phyloP scores from a whole-genome alignment of 2,329 filamentous ascomycete species.

The Colletotrichum camelliae region DNA sequence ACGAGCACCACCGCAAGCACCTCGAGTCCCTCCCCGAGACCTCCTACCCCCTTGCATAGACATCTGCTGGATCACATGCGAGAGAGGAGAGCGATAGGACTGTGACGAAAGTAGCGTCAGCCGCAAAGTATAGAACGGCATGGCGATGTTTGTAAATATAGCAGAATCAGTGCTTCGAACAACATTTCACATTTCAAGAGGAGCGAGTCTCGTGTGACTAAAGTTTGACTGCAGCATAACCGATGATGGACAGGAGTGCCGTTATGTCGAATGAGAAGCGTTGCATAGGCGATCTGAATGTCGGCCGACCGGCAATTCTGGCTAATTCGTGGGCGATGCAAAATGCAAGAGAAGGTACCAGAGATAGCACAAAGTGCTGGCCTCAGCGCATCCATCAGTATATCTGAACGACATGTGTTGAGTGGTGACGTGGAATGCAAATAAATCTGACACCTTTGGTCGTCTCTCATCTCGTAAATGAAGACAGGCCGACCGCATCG shows the following conservation, averaged over 20 bases:
- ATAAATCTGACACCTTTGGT: not conserved
- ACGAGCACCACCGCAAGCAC: slow-evolving; percentile 85
- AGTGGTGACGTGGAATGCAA: not conserved
- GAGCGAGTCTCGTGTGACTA: not conserved
- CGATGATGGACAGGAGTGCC: not conserved
- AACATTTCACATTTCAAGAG: not conserved
- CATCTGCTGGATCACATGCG: not conserved
- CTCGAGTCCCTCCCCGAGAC: slow-evolving; percentile 83
- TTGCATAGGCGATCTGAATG: not conserved
- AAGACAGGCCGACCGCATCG: not conserved
- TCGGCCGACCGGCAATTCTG: not conserved
- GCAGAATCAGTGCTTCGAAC: slow-evolving; percentile 17
- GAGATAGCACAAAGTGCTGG: not conserved
- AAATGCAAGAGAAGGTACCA: not conserved
- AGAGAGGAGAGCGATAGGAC: not conserved
- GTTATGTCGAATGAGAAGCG: fast-evolving
- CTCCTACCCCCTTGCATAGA: slow-evolving; percentile 76
- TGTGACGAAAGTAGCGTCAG: not conserved
- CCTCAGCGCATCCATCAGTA: not conserved
- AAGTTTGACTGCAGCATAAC: not conserved
- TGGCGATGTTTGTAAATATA: slow-evolving; percentile 21
- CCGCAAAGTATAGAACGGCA: not conserved
- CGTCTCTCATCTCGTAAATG: not conserved
- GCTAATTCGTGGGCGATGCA: not conserved
- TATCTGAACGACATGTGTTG: not conserved